A percentile compares a stretch with the other conserved stretches of the same genome.
Conservation (phyloP, 129 eudicot genomes). For the Cynara cardunculus region DNA sequence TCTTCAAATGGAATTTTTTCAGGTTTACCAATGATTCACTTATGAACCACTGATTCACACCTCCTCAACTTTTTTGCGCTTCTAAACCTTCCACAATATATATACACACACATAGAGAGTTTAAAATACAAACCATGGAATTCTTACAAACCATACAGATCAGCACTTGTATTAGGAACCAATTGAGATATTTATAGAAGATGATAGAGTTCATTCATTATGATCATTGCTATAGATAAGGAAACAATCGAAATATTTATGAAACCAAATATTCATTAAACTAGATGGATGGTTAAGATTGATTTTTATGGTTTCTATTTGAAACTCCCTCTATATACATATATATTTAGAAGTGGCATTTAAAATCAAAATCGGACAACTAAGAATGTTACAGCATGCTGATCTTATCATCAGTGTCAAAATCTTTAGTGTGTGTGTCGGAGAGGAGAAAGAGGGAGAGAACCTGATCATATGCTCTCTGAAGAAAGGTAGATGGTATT, state of each 20-base stretch:
- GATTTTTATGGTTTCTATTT: neutral
- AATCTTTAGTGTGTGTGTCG: neutral
- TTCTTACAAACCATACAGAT: neutral
- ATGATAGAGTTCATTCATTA: too few relatives aligned
- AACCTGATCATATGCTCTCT: slow-evolving; percentile 97
- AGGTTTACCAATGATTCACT: neutral
- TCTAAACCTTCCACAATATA: neutral
- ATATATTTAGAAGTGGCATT: neutral
- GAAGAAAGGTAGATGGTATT: slow-evolving; percentile 86
- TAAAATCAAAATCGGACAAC: neutral
- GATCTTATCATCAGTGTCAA: neutral
- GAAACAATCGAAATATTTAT: too few relatives aligned
- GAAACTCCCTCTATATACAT: neutral
- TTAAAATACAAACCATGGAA: neutral
- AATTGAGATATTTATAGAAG: too few relatives aligned
- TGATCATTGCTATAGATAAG: too few relatives aligned
- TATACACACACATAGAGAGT: neutral
- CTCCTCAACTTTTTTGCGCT: neutral
- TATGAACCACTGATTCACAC: neutral
- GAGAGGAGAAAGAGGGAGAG: slow-evolving; percentile 16
- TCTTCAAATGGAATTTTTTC: neutral
- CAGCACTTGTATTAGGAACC: neutral
- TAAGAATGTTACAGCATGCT: neutral
- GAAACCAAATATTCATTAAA: too few relatives aligned
- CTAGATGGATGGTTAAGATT: too few relatives aligned